Percentiles rank a stretch among this genome's conserved stretches.
Conservation (phyloP, 441 rosid genomes). For the Flueggea neowawraea region DNA sequence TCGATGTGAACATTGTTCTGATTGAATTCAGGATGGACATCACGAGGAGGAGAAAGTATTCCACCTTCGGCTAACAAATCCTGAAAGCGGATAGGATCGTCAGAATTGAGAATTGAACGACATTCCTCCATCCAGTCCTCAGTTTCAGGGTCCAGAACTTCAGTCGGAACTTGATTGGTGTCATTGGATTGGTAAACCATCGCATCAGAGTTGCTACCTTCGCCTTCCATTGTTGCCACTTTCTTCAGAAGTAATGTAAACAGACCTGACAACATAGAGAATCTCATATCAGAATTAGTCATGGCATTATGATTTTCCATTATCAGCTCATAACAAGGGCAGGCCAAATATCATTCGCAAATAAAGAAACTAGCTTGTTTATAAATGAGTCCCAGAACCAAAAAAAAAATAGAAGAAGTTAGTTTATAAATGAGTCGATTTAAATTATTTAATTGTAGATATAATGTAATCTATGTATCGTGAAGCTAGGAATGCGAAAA, state of each 20-base stretch:
- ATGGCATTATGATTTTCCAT: too few species aligned
- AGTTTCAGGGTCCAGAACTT: not conserved
- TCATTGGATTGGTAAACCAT: conserved; percentile 1
- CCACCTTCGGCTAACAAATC: conserved; percentile 7
- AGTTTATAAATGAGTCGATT: too few species aligned
- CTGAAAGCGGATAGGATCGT: not conserved
- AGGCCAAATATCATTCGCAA: too few species aligned
- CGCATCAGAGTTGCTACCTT: conserved; percentile 6
- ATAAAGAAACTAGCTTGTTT: too few species aligned
- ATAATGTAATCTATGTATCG: too few species aligned
- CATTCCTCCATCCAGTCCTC: conserved; percentile 1
- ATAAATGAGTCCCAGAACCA: too few species aligned
- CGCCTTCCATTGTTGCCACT: conserved; percentile 14
- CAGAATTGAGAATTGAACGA: not conserved
- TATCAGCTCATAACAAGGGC: too few species aligned
- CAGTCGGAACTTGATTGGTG: not conserved
- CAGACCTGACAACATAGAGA: not conserved
- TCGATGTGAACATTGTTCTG: not conserved
- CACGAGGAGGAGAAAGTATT: not conserved
- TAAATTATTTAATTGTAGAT: too few species aligned
- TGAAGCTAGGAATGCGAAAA: too few species aligned
- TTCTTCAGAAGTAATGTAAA: not conserved
- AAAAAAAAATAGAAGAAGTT: too few species aligned
- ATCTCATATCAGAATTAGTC: not conserved
- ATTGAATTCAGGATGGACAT: not conserved